Percentiles rank a stretch among this genome's conserved stretches.
Conservation (phyloP, 805 yeast genomes). For the Yarrowia divulgata region DNA sequence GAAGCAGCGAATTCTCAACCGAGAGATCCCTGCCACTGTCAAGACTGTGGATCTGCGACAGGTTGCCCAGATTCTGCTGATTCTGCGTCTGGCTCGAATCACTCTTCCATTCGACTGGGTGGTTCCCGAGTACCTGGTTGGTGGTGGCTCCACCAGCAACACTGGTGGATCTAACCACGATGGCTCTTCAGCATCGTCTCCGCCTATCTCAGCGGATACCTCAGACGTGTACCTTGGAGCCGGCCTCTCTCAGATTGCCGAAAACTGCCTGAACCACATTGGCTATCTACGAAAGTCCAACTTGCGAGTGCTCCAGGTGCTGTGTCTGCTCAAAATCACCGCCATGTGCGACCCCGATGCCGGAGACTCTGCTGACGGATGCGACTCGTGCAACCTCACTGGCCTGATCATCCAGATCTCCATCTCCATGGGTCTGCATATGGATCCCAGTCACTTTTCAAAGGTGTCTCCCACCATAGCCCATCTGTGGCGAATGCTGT, state of each 20-base stretch:
- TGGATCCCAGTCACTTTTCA: conserved; percentile 38
- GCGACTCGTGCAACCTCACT: conserved; percentile 28
- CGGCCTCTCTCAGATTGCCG: conserved; percentile 33
- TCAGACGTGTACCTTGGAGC: conserved; percentile 36
- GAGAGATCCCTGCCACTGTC: conserved; percentile 26
- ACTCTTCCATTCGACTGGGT: conserved; percentile 34
- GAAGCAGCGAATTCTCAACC: conserved; percentile 32
- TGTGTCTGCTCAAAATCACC: conserved; percentile 27
- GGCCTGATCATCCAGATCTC: conserved; percentile 38
- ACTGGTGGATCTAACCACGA: conserved; percentile 14
- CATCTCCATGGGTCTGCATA: conserved; percentile 38
- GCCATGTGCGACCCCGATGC: conserved; percentile 36
- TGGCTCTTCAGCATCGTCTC: conserved; percentile 18
- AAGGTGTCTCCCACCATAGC: conserved; percentile 27
- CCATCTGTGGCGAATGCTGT: conserved; percentile 39
- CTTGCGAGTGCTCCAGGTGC: conserved; percentile 25
- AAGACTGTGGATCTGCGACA: conserved; percentile 18
- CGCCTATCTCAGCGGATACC: conserved; percentile 1
- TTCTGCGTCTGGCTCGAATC: conserved; percentile 35
- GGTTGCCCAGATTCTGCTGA: conserved; percentile 29
- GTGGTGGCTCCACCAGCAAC: neutral
- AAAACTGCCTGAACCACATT: conserved; percentile 27
- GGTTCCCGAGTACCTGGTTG: conserved; percentile 16
- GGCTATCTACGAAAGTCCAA: conserved; percentile 30
- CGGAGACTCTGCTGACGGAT: conserved; percentile 38